Percentiles rank a stretch among this genome's conserved stretches.
Evolutionary conservation across 768 basidiomycete species (phyloP).

Genomic region (Leccinum uliginosum): DNA sequence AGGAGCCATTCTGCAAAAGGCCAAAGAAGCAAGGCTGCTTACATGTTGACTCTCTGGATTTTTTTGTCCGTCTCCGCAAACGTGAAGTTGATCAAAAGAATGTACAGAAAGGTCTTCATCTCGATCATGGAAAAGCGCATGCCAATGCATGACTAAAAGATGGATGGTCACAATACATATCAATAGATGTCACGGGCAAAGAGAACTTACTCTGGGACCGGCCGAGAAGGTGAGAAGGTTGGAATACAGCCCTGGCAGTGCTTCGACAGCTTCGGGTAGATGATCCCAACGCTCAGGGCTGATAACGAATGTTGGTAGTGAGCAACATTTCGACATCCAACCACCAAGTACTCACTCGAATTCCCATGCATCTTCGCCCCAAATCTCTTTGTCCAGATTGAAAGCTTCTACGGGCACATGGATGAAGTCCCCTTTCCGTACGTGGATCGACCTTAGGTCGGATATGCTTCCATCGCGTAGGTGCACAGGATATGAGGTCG

Average conservation of each 20-base stretch:
- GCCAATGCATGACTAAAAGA: conserved; percentile 73
- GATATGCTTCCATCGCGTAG: conserved; percentile 43
- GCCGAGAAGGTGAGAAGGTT: conserved; percentile 75
- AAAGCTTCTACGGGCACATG: conserved; percentile 79
- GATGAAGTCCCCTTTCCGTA: conserved; percentile 69
- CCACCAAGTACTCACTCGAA: conserved; percentile 54
- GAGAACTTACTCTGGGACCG: conserved; percentile 65
- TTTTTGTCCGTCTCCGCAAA: conserved; percentile 51
- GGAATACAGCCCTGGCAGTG: conserved; percentile 67
- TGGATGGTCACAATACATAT: background rate
- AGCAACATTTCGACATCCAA: background rate
- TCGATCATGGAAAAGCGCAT: conserved; percentile 81
- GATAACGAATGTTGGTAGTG: background rate
- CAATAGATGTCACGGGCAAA: background rate
- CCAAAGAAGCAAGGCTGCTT: conserved; percentile 22
- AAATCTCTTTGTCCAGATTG: conserved; percentile 71
- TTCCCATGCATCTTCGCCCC: conserved; percentile 79
- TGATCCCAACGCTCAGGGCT: conserved; percentile 83
- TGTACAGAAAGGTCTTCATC: conserved; percentile 72
- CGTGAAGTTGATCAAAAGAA: conserved; percentile 62
- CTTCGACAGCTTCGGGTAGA: conserved; percentile 62
- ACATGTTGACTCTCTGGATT: conserved; percentile 62
- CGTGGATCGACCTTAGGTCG: conserved; percentile 39
- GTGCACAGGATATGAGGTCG: conserved; percentile 61
- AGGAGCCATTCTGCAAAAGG: background rate